These are phyloP conservation scores for Medicago ruthenica DNA, from an alignment of 306 rosid genomes.

Conservation along the genomic window DNA sequence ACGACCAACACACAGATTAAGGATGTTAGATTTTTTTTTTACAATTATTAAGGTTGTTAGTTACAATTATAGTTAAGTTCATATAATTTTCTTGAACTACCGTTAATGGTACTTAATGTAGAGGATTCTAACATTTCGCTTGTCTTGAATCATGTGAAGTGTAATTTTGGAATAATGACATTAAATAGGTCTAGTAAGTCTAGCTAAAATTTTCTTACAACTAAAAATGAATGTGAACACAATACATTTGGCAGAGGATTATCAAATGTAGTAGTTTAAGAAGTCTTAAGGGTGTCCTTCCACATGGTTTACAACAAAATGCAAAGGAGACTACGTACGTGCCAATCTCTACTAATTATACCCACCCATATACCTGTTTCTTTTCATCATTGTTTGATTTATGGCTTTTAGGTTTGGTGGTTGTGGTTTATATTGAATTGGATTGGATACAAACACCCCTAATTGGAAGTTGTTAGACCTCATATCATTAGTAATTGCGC, in stretches of 20 bases:
- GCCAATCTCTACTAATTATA: background rate
- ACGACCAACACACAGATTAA: background rate
- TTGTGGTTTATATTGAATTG: too few species aligned
- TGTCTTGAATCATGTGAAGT: background rate
- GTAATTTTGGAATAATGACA: background rate
- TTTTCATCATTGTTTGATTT: too few species aligned
- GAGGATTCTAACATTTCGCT: background rate
- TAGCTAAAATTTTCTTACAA: background rate
- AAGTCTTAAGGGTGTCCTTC: too few species aligned
- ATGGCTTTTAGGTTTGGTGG: too few species aligned
- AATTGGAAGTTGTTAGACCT: too few species aligned
- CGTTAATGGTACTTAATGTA: background rate
- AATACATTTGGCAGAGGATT: background rate
- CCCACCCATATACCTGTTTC: too few species aligned
- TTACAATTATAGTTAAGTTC: background rate
- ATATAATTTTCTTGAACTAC: background rate
- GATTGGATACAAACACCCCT: too few species aligned
- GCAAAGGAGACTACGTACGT: background rate
- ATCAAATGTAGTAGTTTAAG: conserved; percentile 9
- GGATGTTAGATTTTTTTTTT: background rate
- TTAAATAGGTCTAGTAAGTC: background rate
- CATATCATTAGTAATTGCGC: too few species aligned
- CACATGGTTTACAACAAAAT: conserved; percentile 1
- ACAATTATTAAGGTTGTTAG: background rate
- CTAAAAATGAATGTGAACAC: too few species aligned